Conservation (phyloP, 2,329 filamentous ascomycete species). For the Fusarium falciforme region DNA sequence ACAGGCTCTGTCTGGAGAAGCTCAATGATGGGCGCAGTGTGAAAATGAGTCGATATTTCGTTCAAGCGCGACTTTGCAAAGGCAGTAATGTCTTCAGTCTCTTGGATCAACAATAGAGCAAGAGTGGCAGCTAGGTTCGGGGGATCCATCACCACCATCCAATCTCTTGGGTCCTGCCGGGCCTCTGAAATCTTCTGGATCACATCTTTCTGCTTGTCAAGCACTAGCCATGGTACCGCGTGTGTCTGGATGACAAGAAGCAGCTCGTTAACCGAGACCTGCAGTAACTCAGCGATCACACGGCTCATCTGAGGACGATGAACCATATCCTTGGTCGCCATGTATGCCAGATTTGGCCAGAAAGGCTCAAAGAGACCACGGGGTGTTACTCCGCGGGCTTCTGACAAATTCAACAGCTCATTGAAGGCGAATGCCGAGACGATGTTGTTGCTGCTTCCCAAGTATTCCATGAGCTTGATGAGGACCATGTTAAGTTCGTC, state of each 20-base stretch:
- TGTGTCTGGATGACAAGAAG: slow-evolving; percentile 81
- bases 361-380: slow-evolving; percentile 84
- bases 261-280: slow-evolving; percentile 79
- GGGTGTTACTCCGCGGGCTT: slow-evolving; percentile 70
- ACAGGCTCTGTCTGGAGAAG: slow-evolving; percentile 82
- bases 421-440: slow-evolving; percentile 85
- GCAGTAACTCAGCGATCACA: slow-evolving; percentile 82
- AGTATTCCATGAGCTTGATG: slow-evolving; percentile 84
- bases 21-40: slow-evolving; percentile 71
- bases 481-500: slow-evolving; percentile 89
- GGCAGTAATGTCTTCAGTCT: slow-evolving; percentile 67
- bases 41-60: slow-evolving; percentile 77
- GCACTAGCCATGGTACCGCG: slow-evolving; percentile 86
- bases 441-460: slow-evolving; percentile 84
- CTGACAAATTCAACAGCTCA: slow-evolving; percentile 81
- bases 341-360: slow-evolving; percentile 86
- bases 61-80: slow-evolving; percentile 76
- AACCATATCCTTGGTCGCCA: slow-evolving; percentile 84
- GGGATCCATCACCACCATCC: slow-evolving; percentile 64
- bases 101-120: slow-evolving; percentile 69
- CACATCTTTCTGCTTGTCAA: slow-evolving; percentile 80
- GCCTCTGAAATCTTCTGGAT: slow-evolving; percentile 85
- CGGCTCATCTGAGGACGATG: slow-evolving; percentile 84
- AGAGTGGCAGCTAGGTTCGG: slow-evolving; percentile 69
- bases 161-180: slow-evolving; percentile 75